Conservation (phyloP, 148 eudicot species). For the Silene latifolia region DNA sequence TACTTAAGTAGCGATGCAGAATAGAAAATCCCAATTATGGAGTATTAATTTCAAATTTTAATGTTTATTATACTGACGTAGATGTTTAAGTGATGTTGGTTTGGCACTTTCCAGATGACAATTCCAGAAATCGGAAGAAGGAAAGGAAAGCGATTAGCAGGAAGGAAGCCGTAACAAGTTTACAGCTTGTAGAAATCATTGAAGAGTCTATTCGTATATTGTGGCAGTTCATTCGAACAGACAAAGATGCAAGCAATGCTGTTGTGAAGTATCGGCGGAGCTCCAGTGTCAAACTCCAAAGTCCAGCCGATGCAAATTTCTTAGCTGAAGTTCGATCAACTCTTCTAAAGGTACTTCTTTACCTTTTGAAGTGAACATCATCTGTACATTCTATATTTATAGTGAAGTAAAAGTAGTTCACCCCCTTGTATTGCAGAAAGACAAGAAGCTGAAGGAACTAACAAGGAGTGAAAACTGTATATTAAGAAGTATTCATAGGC, state of each 20-base stretch:
- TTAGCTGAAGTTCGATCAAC: conserved; percentile 44
- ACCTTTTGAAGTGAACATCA: background rate
- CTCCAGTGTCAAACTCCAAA: conserved; percentile 37
- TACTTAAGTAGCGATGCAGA: background rate
- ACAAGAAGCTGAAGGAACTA: conserved; percentile 61
- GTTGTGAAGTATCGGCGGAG: conserved; percentile 31
- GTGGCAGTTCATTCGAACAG: conserved; percentile 71
- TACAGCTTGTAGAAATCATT: conserved; percentile 64
- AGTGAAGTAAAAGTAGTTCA: background rate
- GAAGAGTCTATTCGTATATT: conserved; percentile 79
- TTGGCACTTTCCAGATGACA: conserved; percentile 54
- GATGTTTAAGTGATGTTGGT: background rate
- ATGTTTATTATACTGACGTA: background rate
- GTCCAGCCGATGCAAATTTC: conserved; percentile 46
- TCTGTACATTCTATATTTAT: background rate
- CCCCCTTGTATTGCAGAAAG: conserved; percentile 51
- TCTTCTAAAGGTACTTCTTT: conserved; percentile 55
- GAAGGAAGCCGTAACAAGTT: conserved; percentile 63
- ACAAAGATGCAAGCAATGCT: conserved; percentile 42
- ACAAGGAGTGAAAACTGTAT: conserved; percentile 58
- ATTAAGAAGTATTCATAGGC: conserved; percentile 42
- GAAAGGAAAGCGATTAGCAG: conserved; percentile 36
- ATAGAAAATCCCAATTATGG: background rate
- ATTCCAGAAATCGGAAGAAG: conserved; percentile 44
- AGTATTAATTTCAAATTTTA: too few relatives aligned